Evolutionary conservation across 139 green algal genomes (phyloP), one percentile per base, ranked within the genome.

Genomic region (Chlorella sp.): DNA sequence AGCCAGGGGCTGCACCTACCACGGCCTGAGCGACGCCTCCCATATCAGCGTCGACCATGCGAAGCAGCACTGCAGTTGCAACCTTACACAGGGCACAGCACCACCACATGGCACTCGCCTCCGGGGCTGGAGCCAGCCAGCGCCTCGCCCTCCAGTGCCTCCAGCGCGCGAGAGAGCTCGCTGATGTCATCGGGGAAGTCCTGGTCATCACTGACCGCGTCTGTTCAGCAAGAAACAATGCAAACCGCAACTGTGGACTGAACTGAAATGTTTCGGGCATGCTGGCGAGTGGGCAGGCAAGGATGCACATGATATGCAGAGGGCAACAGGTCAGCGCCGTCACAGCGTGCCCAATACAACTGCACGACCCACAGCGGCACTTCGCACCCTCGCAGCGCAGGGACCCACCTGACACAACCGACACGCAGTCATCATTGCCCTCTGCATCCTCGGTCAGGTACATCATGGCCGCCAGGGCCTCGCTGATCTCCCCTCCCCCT

Each of bases 381-480:
- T 20, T 2, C 51, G 21, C 3, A 60, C 11, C 25, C 23, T 73
- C 30, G 11, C 32, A 39, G 21, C 12, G 39, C 26, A 3, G 23
- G 1, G 18, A 56, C 84, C 25, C 47, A 88, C 85, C 87, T 2
- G 87, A 90, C 5, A 90, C 56, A 1, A 90, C 75, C 25, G 87
- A 90, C 17, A 87, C 56, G 30, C 82, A 81, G 57, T 90, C 86
- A 18, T 74, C 76, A 7, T 32, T 44, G 15, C 36, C 56, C 25
- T 81, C 73, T 3, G 41, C 80, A 34, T 85, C 81, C 67, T 85
- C 81, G 4, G 86, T 89, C 16, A 89, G 60, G 30, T 84, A 89
- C 65, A 89, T 74, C 64, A 87, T 82, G 28, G 71, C 68, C 25
- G 60, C 57, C 13, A 87, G 72, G 28, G 72, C 47, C 34, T 75